Conservation (phyloP, 805 yeast species). For the Metschnikowia aberdeeniae region DNA sequence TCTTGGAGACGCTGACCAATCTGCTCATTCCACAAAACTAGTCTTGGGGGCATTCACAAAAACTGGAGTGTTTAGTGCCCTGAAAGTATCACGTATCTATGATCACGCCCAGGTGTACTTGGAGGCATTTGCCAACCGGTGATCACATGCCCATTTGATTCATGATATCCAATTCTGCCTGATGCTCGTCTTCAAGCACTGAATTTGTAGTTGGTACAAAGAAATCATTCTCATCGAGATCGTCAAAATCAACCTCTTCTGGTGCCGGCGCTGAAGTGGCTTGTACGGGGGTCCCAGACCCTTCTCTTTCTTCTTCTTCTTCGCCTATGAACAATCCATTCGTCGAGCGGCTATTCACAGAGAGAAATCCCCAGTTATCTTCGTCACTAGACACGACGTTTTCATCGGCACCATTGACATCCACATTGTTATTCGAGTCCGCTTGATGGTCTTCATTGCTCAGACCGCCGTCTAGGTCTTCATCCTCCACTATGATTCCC, state of each 20-base stretch:
- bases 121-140: slow-evolving; percentile 18
- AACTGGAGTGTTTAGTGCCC: slow-evolving; percentile 18
- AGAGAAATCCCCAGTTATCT: slow-evolving; percentile 20
- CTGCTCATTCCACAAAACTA: slow-evolving; percentile 48
- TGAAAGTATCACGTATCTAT: slow-evolving; percentile 40
- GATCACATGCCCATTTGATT: slow-evolving; percentile 32
- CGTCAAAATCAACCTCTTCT: slow-evolving; percentile 21
- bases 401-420: slow-evolving; percentile 6
- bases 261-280: not conserved
- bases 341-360: slow-evolving; percentile 9
- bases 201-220: slow-evolving; percentile 6
- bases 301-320: slow-evolving; percentile 31
- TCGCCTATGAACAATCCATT: slow-evolving; percentile 28
- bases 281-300: not conserved
- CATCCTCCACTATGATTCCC: slow-evolving; percentile 17
- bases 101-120: slow-evolving; percentile 46
- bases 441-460: slow-evolving; percentile 9
- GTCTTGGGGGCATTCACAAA: slow-evolving; percentile 44
- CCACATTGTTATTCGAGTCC: slow-evolving; percentile 7
- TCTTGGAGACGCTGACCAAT: not conserved
- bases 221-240: slow-evolving; percentile 8
- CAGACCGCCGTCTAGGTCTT: slow-evolving; percentile 1
- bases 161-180: slow-evolving; percentile 24
- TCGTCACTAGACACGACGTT: slow-evolving; percentile 15
- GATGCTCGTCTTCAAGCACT: slow-evolving; percentile 12